These are phyloP conservation scores for Xylaria cubensis DNA, from an alignment of 495 filamentous ascomycete species.

Conservation along the genomic window DNA sequence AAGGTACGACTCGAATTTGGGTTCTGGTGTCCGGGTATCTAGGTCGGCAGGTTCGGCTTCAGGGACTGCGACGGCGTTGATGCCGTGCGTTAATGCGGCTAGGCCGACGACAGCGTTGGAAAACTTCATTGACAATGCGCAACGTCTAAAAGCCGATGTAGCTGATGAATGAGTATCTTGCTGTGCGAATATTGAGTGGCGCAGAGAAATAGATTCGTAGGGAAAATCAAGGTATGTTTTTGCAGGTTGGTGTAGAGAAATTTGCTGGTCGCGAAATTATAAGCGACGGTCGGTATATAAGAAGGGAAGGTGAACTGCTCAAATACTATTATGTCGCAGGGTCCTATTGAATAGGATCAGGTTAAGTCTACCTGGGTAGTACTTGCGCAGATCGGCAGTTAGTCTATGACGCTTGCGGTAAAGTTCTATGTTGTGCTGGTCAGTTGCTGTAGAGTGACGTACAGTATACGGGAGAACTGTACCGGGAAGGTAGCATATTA, in stretches of 20 bases:
- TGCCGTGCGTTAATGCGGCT: conserved; percentile 29
- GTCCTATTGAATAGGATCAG: not conserved
- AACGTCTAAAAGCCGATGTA: not conserved
- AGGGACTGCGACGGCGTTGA: conserved; percentile 31
- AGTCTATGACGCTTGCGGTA: conserved; percentile 23
- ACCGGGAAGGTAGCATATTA: conserved; percentile 3
- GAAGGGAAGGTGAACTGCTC: conserved; percentile 2
- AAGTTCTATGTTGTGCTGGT: not conserved
- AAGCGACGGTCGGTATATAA: not conserved
- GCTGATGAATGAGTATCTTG: not conserved
- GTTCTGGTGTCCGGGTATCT: conserved; percentile 28
- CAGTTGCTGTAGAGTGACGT: not conserved
- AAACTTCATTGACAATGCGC: conserved; percentile 36
- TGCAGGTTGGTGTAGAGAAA: not conserved
- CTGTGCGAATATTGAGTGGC: not conserved
- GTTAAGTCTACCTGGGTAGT: not conserved
- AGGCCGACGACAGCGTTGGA: conserved; percentile 32
- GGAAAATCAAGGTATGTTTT: not conserved
- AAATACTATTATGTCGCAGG: not conserved
- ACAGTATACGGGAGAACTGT: not conserved
- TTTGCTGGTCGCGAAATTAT: not conserved
- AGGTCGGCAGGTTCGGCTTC: conserved; percentile 29
- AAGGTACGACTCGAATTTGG: conserved; percentile 31
- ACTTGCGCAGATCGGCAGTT: not conserved
- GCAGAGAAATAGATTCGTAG: not conserved